Evolutionary conservation across 2,329 filamentous ascomycete genomes (phyloP), one percentile per base, ranked within the genome.

Genomic region (Talaromyces sp.): DNA sequence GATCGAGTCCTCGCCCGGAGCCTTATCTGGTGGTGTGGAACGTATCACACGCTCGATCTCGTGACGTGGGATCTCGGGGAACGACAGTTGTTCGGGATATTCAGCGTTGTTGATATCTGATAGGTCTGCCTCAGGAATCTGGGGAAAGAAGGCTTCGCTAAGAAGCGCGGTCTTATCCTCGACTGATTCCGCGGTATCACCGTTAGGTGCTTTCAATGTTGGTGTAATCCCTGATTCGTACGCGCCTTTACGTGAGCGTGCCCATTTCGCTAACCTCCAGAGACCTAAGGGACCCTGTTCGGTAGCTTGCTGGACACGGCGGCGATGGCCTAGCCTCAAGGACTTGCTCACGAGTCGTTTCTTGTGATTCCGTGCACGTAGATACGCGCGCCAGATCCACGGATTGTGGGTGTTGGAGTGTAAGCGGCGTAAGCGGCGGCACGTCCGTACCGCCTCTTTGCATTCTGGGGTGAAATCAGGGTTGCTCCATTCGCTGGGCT

Each of bases 261-360:
- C 72, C 72, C 67, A 74, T 48, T 68, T 72, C 0, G 66, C 67
- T 2, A 74, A 62, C n/a, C 65, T 69, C 71, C 64, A 73, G 11
- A 74, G 62, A 13, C 70, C 67, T 11, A 39, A 33, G 2, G 67
- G 67, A 11, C 65, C 65, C 9, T 67, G 65, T 24, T 68, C 45
- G 5, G 69, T 65, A 43, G 68, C 70, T 58, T 72, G 41, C 65
- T 72, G 68, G 16, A 74, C 70, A 35, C 64, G 57, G 10, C 68
- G 64, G 39, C 71, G 69, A 57, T 73, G 68, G 13, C 63, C 69
- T 35, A 54, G 48, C 1, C 47, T 45, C 10, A 70, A 66, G 24
- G 60, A 39, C 57, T 71, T 72, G 39, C 39, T 41, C 39, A 41
- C 14, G 14, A 41, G 39, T 16, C 39, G 39, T 24, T 67, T 67